Base-by-base conservation (phyloP, 768 basidiomycete species). In the Aureoboletus auriporus region DNA sequence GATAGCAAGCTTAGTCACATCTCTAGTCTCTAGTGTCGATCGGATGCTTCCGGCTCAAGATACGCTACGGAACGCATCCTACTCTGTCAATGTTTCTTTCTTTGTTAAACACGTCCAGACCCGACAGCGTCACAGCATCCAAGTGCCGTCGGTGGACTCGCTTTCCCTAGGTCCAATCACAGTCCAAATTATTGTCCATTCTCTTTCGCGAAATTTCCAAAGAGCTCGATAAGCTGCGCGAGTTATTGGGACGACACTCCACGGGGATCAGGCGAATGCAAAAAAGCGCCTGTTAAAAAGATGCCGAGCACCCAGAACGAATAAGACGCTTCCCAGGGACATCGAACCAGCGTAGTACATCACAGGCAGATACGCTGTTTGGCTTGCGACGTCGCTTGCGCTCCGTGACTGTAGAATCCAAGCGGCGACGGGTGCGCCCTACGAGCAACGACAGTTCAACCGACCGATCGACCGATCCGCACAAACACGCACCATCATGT, bases 361-460 rank as follows among this genome's bases (percentile, higher is more conserved):
- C 26, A 54, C 66, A 14, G 66, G 67, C 14, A 57, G 60, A 26
- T 63, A 66, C 27, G 59, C 61, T 27, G 47, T 42, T 9, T 49
- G 53, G 10, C 61, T 54, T 10, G 59, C 45, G 31, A 39, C 46
- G 27, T 52, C 43, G 2, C 47, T 52, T 27, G 60, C 60, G 8
- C 64, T 62, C 14, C 62, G 60, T 2, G 50, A 51, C 14, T 62
- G 49, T 8, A 70, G 52, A 10, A 67, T 49, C 49, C 60, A 69
- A 1, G 62, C 60, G 0, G 64, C 65, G 14, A 65, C 49, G 10
- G 64, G 66, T 6, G 67, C 61, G 1, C 66, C 63, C 63, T 66
- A 44, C 1, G 1, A n/a, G 8, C 14, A 2, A 35, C 34, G 14
- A 37, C 14, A 2, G 33, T 33, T 12, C 39, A 38, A 29, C 34